phyloP scores from a whole-genome alignment of 108 stramenopile genomes.

The Cyclotella distinguenda region DNA sequence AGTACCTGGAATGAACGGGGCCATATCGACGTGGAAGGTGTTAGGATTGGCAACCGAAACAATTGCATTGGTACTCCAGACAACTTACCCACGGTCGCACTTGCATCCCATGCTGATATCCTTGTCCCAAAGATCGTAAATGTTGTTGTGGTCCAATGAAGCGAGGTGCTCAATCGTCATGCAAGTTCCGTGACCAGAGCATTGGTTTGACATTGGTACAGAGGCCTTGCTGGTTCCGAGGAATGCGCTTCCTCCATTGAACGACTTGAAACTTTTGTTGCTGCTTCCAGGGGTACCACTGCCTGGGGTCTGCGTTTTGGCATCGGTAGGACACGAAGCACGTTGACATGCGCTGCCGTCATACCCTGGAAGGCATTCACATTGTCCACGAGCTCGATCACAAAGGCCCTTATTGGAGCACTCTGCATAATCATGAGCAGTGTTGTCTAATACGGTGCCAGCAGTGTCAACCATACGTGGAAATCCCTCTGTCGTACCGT shows the following conservation, averaged over 20 bases:
- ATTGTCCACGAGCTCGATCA: conserved; percentile 67
- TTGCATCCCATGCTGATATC: conserved; percentile 66
- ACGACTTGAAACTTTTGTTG: conserved; percentile 37
- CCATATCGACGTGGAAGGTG: background rate
- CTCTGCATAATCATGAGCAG: conserved; percentile 72
- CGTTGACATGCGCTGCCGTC: conserved; percentile 81
- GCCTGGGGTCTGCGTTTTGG: conserved; percentile 41
- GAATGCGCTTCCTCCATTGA: conserved; percentile 43
- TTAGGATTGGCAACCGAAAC: background rate
- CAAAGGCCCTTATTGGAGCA: conserved; percentile 86
- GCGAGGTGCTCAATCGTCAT: conserved; percentile 65
- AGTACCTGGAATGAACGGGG: conserved; percentile 29
- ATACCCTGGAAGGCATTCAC: conserved; percentile 83
- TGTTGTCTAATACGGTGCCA: conserved; percentile 40
- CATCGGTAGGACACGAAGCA: conserved; percentile 67
- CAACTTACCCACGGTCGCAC: conserved; percentile 63
- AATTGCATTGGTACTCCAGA: background rate
- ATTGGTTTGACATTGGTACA: conserved; percentile 32
- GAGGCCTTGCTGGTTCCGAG: conserved; percentile 25
- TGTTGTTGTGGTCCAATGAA: conserved; percentile 57
- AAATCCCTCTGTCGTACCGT: conserved; percentile 70
- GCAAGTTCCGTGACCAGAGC: conserved; percentile 75
- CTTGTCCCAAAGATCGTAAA: conserved; percentile 73
- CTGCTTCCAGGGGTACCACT: conserved; percentile 21
- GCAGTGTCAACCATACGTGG: conserved; percentile 57